phyloP scores from a whole-genome alignment of 2,329 filamentous ascomycete species.

The Fusarium aywerte region DNA sequence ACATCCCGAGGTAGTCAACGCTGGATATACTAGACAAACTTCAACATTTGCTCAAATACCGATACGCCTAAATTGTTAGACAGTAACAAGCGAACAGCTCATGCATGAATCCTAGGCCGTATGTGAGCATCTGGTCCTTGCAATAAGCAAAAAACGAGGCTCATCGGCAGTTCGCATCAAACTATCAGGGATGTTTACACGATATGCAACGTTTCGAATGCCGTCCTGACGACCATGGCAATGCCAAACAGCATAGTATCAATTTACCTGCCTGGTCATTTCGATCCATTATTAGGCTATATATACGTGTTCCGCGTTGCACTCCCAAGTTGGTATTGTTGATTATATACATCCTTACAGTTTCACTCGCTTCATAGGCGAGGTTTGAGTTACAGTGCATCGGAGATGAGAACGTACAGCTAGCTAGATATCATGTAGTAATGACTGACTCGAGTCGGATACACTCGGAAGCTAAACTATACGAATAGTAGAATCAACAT shows the following conservation, averaged over 20 bases:
- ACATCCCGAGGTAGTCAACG: too few relatives aligned
- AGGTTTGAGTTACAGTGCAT: neutral
- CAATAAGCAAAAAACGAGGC: neutral
- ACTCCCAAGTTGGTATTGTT: neutral
- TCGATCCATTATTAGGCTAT: neutral
- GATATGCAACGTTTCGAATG: neutral
- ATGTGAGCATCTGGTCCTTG: neutral
- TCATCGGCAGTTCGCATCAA: neutral
- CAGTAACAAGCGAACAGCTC: neutral
- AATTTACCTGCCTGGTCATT: neutral
- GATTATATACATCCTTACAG: neutral
- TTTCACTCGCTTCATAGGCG: neutral
- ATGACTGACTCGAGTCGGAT: constrained; percentile 1
- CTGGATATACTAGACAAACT: neutral
- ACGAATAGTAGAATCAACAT: neutral
- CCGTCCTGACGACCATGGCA: neutral
- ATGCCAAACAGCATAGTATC: neutral
- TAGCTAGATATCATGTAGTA: neutral
- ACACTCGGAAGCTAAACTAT: neutral
- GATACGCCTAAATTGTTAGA: neutral
- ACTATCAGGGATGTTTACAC: neutral
- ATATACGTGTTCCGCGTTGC: neutral
- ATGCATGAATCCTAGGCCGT: neutral
- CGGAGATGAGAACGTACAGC: neutral
- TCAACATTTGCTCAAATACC: neutral